Conservation (phyloP, 495 filamentous ascomycete species). For the Astrothelium macrocarpum region DNA sequence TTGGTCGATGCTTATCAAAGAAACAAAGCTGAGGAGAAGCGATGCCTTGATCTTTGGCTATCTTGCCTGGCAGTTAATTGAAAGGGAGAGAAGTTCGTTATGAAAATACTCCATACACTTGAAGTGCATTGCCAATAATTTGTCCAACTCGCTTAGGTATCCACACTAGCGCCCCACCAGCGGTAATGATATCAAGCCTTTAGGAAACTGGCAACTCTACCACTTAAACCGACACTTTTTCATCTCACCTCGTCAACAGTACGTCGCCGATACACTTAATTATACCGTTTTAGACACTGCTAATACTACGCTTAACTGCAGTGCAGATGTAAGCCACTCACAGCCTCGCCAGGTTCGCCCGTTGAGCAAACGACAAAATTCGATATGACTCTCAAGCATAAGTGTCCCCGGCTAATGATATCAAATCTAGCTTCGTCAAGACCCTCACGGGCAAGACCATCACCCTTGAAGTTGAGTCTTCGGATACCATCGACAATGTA, state of each 20-base stretch:
- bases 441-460: constrained; percentile 77
- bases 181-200: constrained; percentile 5
- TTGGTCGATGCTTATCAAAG: too few relatives aligned
- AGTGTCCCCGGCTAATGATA: not conserved
- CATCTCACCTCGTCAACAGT: not conserved
- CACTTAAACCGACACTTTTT: constrained; percentile 14
- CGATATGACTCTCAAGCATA: constrained; percentile 8
- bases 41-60: too few relatives aligned
- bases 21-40: too few relatives aligned
- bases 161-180: constrained; percentile 8
- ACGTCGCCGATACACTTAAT: constrained; percentile 23
- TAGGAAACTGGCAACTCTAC: not conserved
- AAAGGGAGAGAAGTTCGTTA: too few relatives aligned
- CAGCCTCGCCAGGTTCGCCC: constrained; percentile 12
- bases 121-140: too few relatives aligned
- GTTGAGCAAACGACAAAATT: constrained; percentile 3
- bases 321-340: constrained; percentile 65
- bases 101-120: too few relatives aligned
- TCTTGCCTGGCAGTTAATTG: too few relatives aligned
- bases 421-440: constrained; percentile 32
- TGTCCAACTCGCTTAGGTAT: not conserved
- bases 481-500: constrained; percentile 78
- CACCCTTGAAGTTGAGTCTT: constrained; percentile 93
- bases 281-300: constrained; percentile 13
- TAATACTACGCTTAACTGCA: constrained; percentile 21